Conservation (phyloP, 1,284 basidiomycete genomes). For the Heterobasidion parviporum region DNA sequence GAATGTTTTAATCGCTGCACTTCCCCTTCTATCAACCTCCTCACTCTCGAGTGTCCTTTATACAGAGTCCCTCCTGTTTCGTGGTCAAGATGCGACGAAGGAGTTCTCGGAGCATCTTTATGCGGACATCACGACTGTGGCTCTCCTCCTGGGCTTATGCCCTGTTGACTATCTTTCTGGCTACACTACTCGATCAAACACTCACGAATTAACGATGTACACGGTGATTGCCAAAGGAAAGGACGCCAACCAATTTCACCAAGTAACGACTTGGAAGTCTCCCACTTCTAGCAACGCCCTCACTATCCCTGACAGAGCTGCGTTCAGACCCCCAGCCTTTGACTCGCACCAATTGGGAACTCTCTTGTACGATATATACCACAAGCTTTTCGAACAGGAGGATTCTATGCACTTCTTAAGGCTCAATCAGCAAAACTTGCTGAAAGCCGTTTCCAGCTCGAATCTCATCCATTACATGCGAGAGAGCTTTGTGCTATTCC, state of each 20-base stretch:
- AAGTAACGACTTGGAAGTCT: conserved; percentile 36
- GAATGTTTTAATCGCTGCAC: conserved; percentile 31
- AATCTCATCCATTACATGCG: conserved; percentile 34
- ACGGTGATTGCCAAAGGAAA: not conserved
- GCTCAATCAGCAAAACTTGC: not conserved
- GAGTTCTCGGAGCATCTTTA: conserved; percentile 27
- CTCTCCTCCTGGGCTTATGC: conserved; percentile 32
- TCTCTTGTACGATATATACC: conserved; percentile 39
- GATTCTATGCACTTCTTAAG: conserved; percentile 12
- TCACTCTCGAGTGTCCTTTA: conserved; percentile 19
- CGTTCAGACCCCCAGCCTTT: conserved; percentile 11
- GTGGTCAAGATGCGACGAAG: conserved; percentile 17
- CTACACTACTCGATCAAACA: conserved; percentile 33
- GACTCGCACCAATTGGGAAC: conserved; percentile 26
- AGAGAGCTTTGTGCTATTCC: conserved; percentile 32
- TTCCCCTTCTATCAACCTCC: conserved; percentile 8
- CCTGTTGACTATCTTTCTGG: conserved; percentile 33
- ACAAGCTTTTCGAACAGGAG: conserved; percentile 37
- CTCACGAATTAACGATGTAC: conserved; percentile 28
- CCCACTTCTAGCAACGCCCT: conserved; percentile 18
- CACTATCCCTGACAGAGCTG: not conserved
- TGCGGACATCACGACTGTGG: conserved; percentile 29
- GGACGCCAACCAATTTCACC: conserved; percentile 26
- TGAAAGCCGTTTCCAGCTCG: conserved; percentile 10
- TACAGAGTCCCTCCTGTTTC: conserved; percentile 31